phyloP scores from a whole-genome alignment of 805 yeast species.

The Maudiozyma bulderi region DNA sequence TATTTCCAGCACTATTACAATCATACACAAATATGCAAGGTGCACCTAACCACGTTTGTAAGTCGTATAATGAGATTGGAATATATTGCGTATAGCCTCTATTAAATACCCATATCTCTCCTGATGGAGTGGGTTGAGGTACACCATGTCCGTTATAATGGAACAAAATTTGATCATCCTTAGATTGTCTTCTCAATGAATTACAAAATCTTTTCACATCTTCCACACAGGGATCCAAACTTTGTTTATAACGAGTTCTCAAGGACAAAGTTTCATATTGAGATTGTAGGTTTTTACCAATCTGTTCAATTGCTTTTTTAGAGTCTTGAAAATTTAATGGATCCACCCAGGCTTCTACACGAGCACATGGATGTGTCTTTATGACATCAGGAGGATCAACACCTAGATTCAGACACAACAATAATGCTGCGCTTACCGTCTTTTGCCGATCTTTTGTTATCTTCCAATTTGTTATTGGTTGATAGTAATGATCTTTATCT shows the following conservation, averaged over 20 bases:
- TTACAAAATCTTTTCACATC: conserved; percentile 89
- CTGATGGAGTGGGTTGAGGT: conserved; percentile 91
- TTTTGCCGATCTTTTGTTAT: conserved; percentile 81
- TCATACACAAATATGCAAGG: conserved; percentile 94
- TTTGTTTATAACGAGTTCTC: conserved; percentile 82
- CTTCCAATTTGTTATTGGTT: conserved; percentile 84
- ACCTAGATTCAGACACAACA: conserved; percentile 82
- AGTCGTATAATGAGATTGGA: conserved; percentile 88
- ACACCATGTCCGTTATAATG: conserved; percentile 99
- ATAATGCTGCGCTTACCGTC: conserved; percentile 87
- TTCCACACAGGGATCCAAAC: conserved; percentile 90
- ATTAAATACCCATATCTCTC: conserved; percentile 97
- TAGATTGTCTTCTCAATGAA: conserved; percentile 78
- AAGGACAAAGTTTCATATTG: conserved; percentile 86
- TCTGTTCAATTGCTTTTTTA: conserved; percentile 81
- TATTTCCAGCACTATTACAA: conserved; percentile 90
- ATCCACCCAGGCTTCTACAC: conserved; percentile 87
- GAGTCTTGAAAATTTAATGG: conserved; percentile 75
- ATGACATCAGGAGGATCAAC: conserved; percentile 96
- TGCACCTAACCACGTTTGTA: conserved; percentile 96
- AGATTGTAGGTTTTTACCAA: conserved; percentile 77
- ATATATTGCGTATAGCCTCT: conserved; percentile 95
- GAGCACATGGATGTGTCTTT: conserved; percentile 88
- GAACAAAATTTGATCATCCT: conserved; percentile 85
- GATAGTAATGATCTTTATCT: conserved; percentile 42